phyloP scores from a whole-genome alignment of 208 protist species.

The Jaenimonas drosophilae region DNA sequence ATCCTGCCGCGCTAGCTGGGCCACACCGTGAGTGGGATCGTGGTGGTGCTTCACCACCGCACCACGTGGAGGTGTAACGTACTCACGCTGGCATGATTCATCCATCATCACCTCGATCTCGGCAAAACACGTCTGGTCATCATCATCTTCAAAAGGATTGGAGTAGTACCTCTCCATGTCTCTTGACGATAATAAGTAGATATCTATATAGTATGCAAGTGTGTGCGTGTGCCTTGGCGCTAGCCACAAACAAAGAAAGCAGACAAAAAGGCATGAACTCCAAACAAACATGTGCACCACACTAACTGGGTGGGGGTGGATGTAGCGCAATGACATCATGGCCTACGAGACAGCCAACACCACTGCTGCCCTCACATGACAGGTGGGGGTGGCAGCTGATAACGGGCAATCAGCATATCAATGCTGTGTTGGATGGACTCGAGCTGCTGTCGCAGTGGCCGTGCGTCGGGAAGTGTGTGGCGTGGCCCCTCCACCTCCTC shows the following conservation, averaged over 20 bases:
- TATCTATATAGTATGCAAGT: not conserved
- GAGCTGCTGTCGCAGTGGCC: conserved; percentile 44
- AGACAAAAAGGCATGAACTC: not conserved
- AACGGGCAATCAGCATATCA: conserved; percentile 76
- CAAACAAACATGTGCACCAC: conserved; percentile 4
- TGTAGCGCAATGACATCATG: not conserved
- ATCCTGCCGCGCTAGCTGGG: not conserved
- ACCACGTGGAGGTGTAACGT: not conserved
- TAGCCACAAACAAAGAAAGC: conserved; percentile 5
- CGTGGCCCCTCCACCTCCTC: conserved; percentile 15
- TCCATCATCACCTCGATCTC: conserved; percentile 13
- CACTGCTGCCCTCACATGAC: not conserved
- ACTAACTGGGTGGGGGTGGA: not conserved
- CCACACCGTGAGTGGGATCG: not conserved
- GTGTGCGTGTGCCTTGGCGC: not conserved
- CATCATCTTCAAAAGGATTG: conserved; percentile 52
- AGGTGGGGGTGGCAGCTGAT: conserved; percentile 76
- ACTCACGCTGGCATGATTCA: not conserved
- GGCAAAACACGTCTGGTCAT: conserved; percentile 55
- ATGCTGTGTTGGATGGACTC: conserved; percentile 69
- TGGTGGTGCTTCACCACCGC: too few species aligned
- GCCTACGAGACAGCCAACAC: not conserved
- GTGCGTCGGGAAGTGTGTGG: conserved; percentile 8
- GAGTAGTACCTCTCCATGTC: conserved; percentile 38
- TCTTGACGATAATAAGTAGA: not conserved